phyloP scores from a whole-genome alignment of 345 rosid species.

The Eucalyptus tenuipes region DNA sequence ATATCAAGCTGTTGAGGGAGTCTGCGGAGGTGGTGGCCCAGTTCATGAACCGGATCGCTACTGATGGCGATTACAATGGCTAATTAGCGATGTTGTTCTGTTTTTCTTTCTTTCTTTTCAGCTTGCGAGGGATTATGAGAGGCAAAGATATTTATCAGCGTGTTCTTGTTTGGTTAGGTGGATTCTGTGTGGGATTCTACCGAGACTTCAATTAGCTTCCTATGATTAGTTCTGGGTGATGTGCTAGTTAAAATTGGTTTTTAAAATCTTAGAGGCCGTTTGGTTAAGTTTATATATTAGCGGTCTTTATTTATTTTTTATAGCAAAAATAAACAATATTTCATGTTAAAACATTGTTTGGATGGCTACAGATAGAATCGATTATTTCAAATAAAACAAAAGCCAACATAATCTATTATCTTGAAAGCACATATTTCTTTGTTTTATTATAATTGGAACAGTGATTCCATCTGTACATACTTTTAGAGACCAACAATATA shows the following conservation, averaged over 20 bases:
- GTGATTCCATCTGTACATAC: too few relatives aligned
- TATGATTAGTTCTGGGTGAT: too few relatives aligned
- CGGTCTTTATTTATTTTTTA: not conserved
- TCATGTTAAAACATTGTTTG: not conserved
- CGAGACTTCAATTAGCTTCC: not conserved
- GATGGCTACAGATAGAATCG: not conserved
- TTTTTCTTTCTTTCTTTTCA: not conserved
- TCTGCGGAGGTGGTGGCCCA: slow-evolving; percentile 3
- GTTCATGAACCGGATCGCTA: not conserved
- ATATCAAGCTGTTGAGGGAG: not conserved
- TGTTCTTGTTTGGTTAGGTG: not conserved
- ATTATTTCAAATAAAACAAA: not conserved
- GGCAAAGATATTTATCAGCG: too few relatives aligned
- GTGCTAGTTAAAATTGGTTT: not conserved
- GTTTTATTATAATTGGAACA: too few relatives aligned
- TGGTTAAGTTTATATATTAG: not conserved
- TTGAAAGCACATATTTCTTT: not conserved
- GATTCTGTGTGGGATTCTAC: not conserved
- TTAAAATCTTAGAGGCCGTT: not conserved
- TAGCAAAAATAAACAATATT: not conserved
- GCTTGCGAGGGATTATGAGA: too few relatives aligned
- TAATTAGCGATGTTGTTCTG: not conserved
- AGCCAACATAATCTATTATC: not conserved
- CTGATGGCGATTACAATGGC: not conserved
- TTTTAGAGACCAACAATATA: too few relatives aligned